Conservation (phyloP, 2,329 filamentous ascomycete species). For the Niveomyces coronatus region DNA sequence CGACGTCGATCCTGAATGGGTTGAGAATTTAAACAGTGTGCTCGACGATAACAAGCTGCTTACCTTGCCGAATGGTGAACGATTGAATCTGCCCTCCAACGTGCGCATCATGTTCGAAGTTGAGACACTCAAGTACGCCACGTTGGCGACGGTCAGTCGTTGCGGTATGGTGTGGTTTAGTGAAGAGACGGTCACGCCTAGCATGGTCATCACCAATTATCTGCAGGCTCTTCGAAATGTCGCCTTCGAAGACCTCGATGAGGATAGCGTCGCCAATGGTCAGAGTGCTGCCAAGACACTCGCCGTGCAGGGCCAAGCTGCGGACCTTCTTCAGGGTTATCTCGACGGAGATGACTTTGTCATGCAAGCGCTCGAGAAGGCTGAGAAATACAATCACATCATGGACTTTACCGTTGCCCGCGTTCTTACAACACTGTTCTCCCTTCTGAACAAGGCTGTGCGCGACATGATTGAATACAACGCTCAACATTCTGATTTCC, state of each 20-base stretch:
- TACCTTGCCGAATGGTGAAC: slow-evolving; percentile 94
- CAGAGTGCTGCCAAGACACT: slow-evolving; percentile 70
- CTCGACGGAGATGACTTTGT: slow-evolving; percentile 75
- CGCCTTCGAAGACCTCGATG: slow-evolving; percentile 90
- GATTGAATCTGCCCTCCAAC: slow-evolving; percentile 85
- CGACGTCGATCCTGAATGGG: slow-evolving; percentile 98
- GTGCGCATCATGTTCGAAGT: slow-evolving; percentile 99
- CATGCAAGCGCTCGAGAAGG: slow-evolving; percentile 62
- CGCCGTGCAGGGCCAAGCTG: slow-evolving; percentile 67
- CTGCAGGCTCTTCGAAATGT: slow-evolving; percentile 71
- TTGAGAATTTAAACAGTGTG: slow-evolving; percentile 99
- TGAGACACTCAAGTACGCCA: slow-evolving; percentile 94
- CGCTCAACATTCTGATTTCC: slow-evolving; percentile 85
- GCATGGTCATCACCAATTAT: slow-evolving; percentile 90
- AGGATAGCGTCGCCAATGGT: slow-evolving; percentile 70
- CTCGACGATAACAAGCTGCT: slow-evolving; percentile 98
- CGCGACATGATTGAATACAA: slow-evolving; percentile 95
- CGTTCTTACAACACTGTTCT: slow-evolving; percentile 87
- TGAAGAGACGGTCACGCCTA: slow-evolving; percentile 86
- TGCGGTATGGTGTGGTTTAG: slow-evolving; percentile 99
- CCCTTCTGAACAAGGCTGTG: slow-evolving; percentile 86
- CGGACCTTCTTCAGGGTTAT: slow-evolving; percentile 66
- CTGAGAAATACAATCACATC: slow-evolving; percentile 79
- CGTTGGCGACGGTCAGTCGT: slow-evolving; percentile 94
- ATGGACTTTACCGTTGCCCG: slow-evolving; percentile 96